Conservation (phyloP, 163 green algal species). For the Chloroidium sp. region DNA sequence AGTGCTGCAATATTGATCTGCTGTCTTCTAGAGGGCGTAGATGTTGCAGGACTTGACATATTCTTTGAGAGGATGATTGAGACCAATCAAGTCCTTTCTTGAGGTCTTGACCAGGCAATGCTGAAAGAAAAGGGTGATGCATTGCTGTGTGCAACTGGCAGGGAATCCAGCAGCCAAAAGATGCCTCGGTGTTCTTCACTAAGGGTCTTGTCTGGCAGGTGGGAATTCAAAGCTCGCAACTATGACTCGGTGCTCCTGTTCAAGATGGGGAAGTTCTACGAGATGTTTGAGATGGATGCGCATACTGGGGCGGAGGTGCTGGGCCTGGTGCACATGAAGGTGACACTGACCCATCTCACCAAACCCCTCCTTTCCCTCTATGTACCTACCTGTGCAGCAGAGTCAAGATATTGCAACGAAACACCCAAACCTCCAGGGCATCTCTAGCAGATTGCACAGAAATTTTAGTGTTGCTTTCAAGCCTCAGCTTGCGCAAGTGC, state of each 20-base stretch:
- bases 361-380: not conserved
- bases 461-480: no score
- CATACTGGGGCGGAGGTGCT: constrained; percentile 82
- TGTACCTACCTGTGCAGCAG: not conserved
- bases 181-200: constrained; percentile 18
- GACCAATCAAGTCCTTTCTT: no score
- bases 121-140: not conserved
- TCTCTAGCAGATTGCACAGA: no score
- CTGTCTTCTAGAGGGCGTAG: not conserved
- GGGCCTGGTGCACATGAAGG: constrained; percentile 91
- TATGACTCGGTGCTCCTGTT: constrained; percentile 86
- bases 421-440: no score
- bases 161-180: not conserved
- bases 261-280: constrained; percentile 97
- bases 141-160: not conserved
- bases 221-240: constrained; percentile 85
- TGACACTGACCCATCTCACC: not conserved
- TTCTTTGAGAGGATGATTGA: no score
- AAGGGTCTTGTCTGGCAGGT: constrained; percentile 53
- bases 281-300: constrained; percentile 99
- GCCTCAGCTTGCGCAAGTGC: no score
- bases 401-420: no score
- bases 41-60: not conserved
- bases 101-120: no score
- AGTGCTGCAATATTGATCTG: not conserved